Evolutionary conservation across 805 yeast species (phyloP).

Genomic region (Spathaspora sp.): DNA sequence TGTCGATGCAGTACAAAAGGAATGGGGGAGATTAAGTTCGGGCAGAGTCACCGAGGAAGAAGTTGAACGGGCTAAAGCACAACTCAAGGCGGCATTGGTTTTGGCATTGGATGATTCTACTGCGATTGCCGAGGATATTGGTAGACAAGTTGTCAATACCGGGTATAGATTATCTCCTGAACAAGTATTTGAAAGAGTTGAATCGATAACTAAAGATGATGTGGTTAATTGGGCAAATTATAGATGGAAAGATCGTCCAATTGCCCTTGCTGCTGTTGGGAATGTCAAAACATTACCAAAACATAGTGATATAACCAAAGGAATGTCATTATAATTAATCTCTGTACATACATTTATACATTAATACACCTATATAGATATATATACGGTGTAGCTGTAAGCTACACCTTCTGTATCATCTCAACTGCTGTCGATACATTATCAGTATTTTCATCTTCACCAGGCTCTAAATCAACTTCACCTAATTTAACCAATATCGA

Average conservation of each 20-base stretch:
- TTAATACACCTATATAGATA: no score
- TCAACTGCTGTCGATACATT: constrained; percentile 24
- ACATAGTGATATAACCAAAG: constrained; percentile 50
- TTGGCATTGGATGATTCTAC: constrained; percentile 92
- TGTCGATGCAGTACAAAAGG: constrained; percentile 71
- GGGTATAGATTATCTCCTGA: constrained; percentile 75
- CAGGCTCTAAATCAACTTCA: constrained; percentile 30
- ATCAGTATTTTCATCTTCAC: constrained; percentile 27
- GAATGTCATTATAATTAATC: constrained; percentile 24
- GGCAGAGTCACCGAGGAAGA: constrained; percentile 81
- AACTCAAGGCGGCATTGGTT: constrained; percentile 85
- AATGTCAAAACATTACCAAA: constrained; percentile 70
- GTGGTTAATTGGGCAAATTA: constrained; percentile 86
- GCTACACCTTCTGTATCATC: constrained; percentile 11
- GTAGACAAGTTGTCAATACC: constrained; percentile 93
- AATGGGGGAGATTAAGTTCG: constrained; percentile 81
- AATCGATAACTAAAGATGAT: constrained; percentile 72
- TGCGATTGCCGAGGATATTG: constrained; percentile 95
- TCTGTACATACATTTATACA: neutral
- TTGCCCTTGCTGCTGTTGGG: constrained; percentile 91
- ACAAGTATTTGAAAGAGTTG: constrained; percentile 72
- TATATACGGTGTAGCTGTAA: no score
- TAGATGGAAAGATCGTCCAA: constrained; percentile 69
- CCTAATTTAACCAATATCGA: constrained; percentile 48
- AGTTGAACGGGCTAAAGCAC: constrained; percentile 92